These are phyloP conservation scores for Pancytospora philotis DNA, from an alignment of 371 early-diverging fungal species.

Conservation along the genomic window DNA sequence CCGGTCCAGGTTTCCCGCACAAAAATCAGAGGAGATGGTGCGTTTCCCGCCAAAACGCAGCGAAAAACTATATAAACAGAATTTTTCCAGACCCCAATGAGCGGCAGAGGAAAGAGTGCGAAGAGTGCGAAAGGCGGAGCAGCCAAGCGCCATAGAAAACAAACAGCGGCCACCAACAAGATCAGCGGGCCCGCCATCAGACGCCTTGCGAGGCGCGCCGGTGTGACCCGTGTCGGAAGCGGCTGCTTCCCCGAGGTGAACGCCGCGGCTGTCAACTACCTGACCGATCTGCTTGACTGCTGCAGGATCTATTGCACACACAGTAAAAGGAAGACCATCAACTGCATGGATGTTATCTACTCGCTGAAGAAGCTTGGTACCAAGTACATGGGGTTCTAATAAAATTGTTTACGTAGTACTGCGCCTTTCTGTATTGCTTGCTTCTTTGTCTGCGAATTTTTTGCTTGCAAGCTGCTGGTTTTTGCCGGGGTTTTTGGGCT, in stretches of 20 bases:
- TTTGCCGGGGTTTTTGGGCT: no score
- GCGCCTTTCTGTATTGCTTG: no score
- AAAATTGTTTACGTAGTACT: no score
- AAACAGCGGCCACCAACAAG: constrained; percentile 61
- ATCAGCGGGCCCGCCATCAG: constrained; percentile 99
- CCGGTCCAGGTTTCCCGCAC: no score
- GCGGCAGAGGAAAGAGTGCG: constrained; percentile 63
- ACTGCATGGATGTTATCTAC: constrained; percentile 77
- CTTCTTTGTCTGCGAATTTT: no score
- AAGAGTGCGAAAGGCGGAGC: constrained; percentile 91
- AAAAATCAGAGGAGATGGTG: not conserved
- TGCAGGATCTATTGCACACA: constrained; percentile 95
- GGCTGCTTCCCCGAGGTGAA: constrained; percentile 96
- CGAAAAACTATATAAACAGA: constrained; percentile 20
- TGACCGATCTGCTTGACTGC: constrained; percentile 89
- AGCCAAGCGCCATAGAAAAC: constrained; percentile 89
- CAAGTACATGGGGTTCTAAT: constrained; percentile 61
- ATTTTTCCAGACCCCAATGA: constrained; percentile 12
- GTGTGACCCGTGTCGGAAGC: constrained; percentile 98
- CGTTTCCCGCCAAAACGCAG: not conserved
- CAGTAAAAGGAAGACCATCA: constrained; percentile 98
- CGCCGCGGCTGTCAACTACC: constrained; percentile 82
- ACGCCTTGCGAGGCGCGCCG: constrained; percentile 98
- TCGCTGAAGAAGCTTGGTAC: constrained; percentile 92
- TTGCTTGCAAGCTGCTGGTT: no score